A percentile compares a stretch with the other conserved stretches of the same genome.
Conservation (phyloP, 805 yeast genomes). For the Candida golubevii region DNA sequence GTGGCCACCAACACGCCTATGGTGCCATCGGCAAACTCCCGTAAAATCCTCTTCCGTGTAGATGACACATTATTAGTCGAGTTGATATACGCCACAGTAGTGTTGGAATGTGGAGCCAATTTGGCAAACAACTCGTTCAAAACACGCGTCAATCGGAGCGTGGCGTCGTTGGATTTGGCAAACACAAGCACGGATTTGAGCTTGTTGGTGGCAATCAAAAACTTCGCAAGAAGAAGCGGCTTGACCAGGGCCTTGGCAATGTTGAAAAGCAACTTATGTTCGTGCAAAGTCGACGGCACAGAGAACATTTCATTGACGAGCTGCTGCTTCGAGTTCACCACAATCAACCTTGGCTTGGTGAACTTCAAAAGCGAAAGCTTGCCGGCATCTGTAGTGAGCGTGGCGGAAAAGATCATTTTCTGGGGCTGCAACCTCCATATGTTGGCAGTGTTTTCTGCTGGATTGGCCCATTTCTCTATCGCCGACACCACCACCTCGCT, state of each 20-base stretch:
- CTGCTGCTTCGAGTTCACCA: constrained; percentile 56
- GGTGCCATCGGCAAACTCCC: constrained; percentile 52
- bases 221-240: constrained; percentile 66
- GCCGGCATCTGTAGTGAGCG: constrained; percentile 90
- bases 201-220: constrained; percentile 37
- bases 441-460: constrained; percentile 21
- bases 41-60: constrained; percentile 51
- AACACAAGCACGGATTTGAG: constrained; percentile 51
- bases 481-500: constrained; percentile 49
- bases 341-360: constrained; percentile 64
- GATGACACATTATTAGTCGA: constrained; percentile 51
- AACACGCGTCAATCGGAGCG: constrained; percentile 71
- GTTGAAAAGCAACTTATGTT: constrained; percentile 40
- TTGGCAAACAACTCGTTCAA: constrained; percentile 39
- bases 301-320: constrained; percentile 54
- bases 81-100: constrained; percentile 45
- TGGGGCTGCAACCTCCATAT: constrained; percentile 40
- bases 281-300: constrained; percentile 52
- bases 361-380: constrained; percentile 70
- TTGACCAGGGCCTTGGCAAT: constrained; percentile 46
- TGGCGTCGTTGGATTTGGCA: constrained; percentile 77
- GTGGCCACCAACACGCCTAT: constrained; percentile 66
- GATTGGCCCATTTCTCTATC: constrained; percentile 20
- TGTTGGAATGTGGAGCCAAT: constrained; percentile 9
- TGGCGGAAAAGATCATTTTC: constrained; percentile 84